Percentiles rank a stretch among this genome's conserved stretches.
phyloP scores from a whole-genome alignment of 2,329 filamentous ascomycete species.

The Pseudonectria foliicola region DNA sequence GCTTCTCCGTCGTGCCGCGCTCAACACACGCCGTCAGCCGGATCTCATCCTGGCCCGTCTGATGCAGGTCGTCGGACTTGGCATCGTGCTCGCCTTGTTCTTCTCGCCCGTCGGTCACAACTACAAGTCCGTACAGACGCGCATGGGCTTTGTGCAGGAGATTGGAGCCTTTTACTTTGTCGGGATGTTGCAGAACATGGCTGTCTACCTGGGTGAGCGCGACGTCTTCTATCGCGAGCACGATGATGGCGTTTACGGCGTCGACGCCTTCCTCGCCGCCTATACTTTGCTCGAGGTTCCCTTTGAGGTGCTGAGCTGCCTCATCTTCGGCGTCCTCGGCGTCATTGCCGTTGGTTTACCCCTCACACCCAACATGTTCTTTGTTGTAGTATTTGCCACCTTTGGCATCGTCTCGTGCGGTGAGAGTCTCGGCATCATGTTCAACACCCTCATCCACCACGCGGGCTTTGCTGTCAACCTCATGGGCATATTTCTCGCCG shows the following conservation, averaged over 20 bases:
- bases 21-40: conserved; percentile 64
- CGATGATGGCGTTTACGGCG: conserved; percentile 64
- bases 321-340: conserved; percentile 59
- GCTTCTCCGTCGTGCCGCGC: conserved; percentile 57
- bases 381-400: conserved; percentile 59
- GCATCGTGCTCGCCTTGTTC: conserved; percentile 57
- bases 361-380: conserved; percentile 56
- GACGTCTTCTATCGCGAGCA: conserved; percentile 74
- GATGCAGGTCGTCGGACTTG: conserved; percentile 60
- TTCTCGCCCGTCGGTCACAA: conserved; percentile 64
- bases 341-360: conserved; percentile 60
- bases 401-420: conserved; percentile 70
- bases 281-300: conserved; percentile 66
- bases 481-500: conserved; percentile 60
- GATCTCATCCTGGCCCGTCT: conserved; percentile 56
- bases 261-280: conserved; percentile 62
- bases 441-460: conserved; percentile 68
- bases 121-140: conserved; percentile 64
- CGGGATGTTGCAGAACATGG: conserved; percentile 74
- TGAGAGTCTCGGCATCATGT: conserved; percentile 71
- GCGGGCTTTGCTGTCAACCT: conserved; percentile 71
- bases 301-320: conserved; percentile 58
- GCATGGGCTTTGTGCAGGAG: conserved; percentile 67
- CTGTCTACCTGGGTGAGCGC: conserved; percentile 63
- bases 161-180: conserved; percentile 66